Base-by-base conservation (phyloP, 2,329 filamentous ascomycete species). In the Phyllachora maydis region DNA sequence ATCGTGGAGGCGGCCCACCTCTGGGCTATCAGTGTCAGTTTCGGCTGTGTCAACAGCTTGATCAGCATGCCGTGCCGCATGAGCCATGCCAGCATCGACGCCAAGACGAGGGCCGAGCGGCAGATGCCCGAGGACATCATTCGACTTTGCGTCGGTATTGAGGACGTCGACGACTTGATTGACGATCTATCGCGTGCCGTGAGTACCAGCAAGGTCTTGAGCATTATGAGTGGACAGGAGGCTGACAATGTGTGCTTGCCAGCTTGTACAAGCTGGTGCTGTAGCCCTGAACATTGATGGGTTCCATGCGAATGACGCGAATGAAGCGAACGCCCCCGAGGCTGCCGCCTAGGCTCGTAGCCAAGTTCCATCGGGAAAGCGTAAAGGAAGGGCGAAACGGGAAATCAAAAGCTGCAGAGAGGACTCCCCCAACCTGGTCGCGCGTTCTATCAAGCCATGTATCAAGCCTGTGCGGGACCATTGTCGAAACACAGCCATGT, bases 51-150 rank as follows among this genome's bases (percentile, higher is more conserved):
- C 34, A 98, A 98, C 55, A 91, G 79, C 44, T 56, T 98, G 46
- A 98, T 98, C 49, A 93, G 83, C 54, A 93, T 98, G 85, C 85
- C 88, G 6, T 98, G 88, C 53, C 82, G 85, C 40, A 98, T 98
- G 90, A 95, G 85, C 50, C 88, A 98, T 50, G 88, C 88, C 18
- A 92, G 81, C 43, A 98, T 98, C 41, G 88, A 95, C 43, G 78
- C 82, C 28, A 91, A 92, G 56, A 95, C 83, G 24, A 62, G 88
- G 35, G 60, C 68, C 38, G 82, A 91, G 52, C 65, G 83, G 32
- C 73, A 85, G 33, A 76, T 98, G 70, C 88, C 88, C 8, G 88
- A 98, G 50, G 88, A 98, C 45, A 75, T 98, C 30, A 95, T 98
- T 38, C 65, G 88, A 26, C 51, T 98, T 26, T 98, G 88, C 42